Conservation (phyloP, 2,329 filamentous ascomycete genomes). For the Fusarium sororula region DNA sequence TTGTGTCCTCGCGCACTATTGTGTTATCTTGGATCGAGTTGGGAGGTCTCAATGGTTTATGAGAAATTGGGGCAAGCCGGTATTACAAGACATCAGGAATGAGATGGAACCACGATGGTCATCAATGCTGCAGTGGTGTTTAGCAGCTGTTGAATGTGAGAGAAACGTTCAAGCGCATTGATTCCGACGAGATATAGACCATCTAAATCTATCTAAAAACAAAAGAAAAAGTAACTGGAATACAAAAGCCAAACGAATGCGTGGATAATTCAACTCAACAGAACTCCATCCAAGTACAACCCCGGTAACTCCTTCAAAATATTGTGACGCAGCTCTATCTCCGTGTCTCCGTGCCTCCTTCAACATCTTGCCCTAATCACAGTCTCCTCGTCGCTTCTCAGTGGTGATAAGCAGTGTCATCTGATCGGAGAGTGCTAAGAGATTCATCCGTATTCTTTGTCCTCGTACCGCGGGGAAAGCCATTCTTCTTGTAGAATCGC, state of each 20-base stretch:
- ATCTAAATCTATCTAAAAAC: not conserved
- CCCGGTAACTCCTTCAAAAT: not conserved
- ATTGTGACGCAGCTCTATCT: not conserved
- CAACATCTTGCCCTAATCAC: not conserved
- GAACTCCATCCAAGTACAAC: not conserved
- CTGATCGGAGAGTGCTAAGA: not conserved
- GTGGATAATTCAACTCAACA: not conserved
- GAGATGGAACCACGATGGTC: conserved; percentile 12
- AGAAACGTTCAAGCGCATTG: not conserved
- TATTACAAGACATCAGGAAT: conserved; percentile 10
- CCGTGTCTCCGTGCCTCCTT: not conserved
- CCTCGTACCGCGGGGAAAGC: not conserved
- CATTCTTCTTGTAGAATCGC: conserved; percentile 8
- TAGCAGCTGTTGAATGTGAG: conserved; percentile 3
- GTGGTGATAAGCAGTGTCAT: not conserved
- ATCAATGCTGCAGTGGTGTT: conserved; percentile 19
- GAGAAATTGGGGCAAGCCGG: conserved; percentile 15
- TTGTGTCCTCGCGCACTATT: conserved; percentile 25
- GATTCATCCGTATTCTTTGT: not conserved
- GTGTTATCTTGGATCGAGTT: conserved; percentile 15
- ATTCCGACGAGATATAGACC: not conserved
- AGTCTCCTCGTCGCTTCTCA: not conserved
- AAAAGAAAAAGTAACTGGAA: not conserved
- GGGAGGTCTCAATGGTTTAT: conserved; percentile 25
- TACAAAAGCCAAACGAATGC: not conserved